Evolutionary conservation across 352 stramenopile genomes (phyloP), one percentile per base, ranked within the genome.

Genomic region (Phytophthora pisi): DNA sequence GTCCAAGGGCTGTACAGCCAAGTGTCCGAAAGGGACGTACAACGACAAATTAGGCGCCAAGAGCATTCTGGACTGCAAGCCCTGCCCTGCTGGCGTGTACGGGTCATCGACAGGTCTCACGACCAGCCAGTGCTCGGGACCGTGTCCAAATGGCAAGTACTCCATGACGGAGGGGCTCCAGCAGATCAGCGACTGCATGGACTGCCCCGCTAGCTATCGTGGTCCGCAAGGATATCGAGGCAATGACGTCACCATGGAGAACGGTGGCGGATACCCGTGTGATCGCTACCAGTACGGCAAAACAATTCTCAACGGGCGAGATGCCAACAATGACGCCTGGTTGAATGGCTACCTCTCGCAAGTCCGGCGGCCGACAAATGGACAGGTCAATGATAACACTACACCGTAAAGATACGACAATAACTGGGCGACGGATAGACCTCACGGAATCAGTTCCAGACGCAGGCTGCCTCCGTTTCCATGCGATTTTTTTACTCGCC

Each of bases 11-110:
- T 94, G 86, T 67, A 90, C 79, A 0, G 81, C 82, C 42, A 85
- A 81, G 63, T 93, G 84, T 51, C 84, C 84, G 4, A 91, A 91
- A 59, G 86, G 83, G 15, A 88, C 81, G 2, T 91, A 85, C 71
- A 88, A 89, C 60, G 82, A 88, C 61, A 82, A 70, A 34, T 51
- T 79, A 10, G 82, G 86, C 4, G 3, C 82, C 68, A 43, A 90
- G 62, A 91, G 72, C 31, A 77, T 92, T 13, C 52, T 89, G 7
- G 82, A 85, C 38, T 92, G 85, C 70, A 91, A 84, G 18, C 62
- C 64, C 2, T 92, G 86, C 61, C 84, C 86, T 4, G 67, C 79
- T 20, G 84, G 86, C 0, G 84, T 89, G 4, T 91, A 84, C 51
- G 86, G 86, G 18, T 77, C 82, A 11, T 66, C 78, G 1, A 54